phyloP scores from a whole-genome alignment of 768 basidiomycete genomes.

The Suillus tomentosus region DNA sequence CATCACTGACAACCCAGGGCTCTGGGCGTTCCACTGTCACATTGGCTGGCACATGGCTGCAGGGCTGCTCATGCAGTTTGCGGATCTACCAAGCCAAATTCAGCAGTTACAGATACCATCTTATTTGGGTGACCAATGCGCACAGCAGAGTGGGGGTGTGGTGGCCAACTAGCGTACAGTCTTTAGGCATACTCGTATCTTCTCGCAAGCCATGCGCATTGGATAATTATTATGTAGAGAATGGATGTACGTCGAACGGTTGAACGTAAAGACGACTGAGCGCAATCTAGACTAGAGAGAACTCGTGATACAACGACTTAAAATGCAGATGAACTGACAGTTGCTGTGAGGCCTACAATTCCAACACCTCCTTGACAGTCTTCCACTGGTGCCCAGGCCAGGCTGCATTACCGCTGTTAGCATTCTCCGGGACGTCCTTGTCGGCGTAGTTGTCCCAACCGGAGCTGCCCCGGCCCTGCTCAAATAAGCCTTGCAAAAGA shows the following conservation, averaged over 20 bases:
- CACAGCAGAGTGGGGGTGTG: conserved; percentile 30
- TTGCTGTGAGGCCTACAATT: conserved; percentile 18
- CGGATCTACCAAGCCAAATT: conserved; percentile 37
- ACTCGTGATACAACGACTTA: background rate
- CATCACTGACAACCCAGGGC: conserved; percentile 44
- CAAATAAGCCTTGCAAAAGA: conserved; percentile 31
- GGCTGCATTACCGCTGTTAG: conserved; percentile 32
- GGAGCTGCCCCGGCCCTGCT: conserved; percentile 33
- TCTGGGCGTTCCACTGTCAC: conserved; percentile 51
- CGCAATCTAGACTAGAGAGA: conserved; percentile 1
- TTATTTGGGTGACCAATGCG: conserved; percentile 37
- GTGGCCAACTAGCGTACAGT: conserved; percentile 22
- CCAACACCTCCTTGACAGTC: conserved; percentile 30
- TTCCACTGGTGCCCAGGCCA: conserved; percentile 39
- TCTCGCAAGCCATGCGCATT: background rate
- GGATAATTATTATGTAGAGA: background rate
- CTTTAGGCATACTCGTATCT: background rate
- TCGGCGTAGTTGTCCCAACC: conserved; percentile 36
- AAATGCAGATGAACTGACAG: background rate
- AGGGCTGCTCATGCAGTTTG: conserved; percentile 44
- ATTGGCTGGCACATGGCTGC: conserved; percentile 42
- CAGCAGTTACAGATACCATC: conserved; percentile 37
- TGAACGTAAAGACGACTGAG: conserved; percentile 10
- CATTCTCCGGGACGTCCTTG: conserved; percentile 33
- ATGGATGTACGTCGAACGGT: conserved; percentile 8